Percentiles rank a stretch among this genome's conserved stretches.
Conservation (phyloP, 495 filamentous ascomycete genomes). For the Xylaria bambusicola region DNA sequence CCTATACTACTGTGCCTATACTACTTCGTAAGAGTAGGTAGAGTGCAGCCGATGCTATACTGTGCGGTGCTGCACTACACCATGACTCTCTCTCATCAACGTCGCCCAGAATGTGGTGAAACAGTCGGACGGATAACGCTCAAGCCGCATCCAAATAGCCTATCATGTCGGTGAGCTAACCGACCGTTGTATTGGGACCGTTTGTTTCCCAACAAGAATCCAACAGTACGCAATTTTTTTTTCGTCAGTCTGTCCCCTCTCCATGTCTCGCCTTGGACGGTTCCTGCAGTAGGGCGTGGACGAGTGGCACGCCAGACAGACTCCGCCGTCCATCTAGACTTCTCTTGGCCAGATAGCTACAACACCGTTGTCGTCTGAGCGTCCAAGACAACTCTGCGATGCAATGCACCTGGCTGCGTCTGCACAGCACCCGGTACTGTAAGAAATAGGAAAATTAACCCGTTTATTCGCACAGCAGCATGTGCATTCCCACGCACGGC, state of each 20-base stretch:
- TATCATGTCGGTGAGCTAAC: constrained; percentile 16
- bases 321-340: constrained; percentile 2
- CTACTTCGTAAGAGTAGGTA: too few relatives aligned
- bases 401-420: background rate
- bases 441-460: too few relatives aligned
- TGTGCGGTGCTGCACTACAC: background rate
- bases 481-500: too few relatives aligned
- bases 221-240: background rate
- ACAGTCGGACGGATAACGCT: constrained; percentile 10
- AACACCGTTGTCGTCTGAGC: too few relatives aligned
- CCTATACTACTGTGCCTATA: too few relatives aligned
- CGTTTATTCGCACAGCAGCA: too few relatives aligned
- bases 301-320: constrained; percentile 7
- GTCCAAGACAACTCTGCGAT: background rate
- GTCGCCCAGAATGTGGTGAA: constrained; percentile 9
- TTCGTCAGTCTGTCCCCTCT: background rate
- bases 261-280: constrained; percentile 13
- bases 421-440: background rate
- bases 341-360: too few relatives aligned
- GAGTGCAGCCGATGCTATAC: background rate
- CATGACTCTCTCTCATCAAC: constrained; percentile 1
- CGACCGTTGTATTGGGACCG: constrained; percentile 12
- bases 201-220: constrained; percentile 1
- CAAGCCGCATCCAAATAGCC: constrained; percentile 6
- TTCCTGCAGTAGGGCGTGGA: constrained; percentile 22